Evolutionary conservation across 2,329 filamentous ascomycete genomes (phyloP), one percentile per base, ranked within the genome.

Genomic region (Fonsecaea pedrosoi): DNA sequence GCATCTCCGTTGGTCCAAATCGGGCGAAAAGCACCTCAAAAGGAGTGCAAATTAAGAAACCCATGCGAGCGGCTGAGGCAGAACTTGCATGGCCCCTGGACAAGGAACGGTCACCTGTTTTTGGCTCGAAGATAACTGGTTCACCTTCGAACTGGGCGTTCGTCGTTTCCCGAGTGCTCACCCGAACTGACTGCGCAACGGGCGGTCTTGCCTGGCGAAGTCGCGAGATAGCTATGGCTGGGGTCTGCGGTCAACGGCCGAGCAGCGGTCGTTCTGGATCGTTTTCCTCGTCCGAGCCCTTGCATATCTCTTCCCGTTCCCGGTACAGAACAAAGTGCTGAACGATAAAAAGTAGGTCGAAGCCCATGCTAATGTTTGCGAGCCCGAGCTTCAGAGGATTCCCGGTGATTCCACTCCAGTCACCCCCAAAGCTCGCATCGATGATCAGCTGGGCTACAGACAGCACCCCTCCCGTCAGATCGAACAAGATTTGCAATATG

Each of bases 311-410:
- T 5, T 66, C 61, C 10, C 71, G 65, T 1, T 54, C 65, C 67
- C 77, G 78, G 75, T 97, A 98, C 21, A 97, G 78, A 40, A 94
- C 81, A 74, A 94, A 98, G 79, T 98, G 95, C 80, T 99, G 95
- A 4, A 86, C 75, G 60, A 98, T 90, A 76, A 98, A 98, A 57
- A 97, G 83, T 37, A 90, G 70, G 76, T 98, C 94, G 77, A 97
- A 98, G 2, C 92, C 77, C 73, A 98, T 90, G 65, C 89, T 92
- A 54, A 97, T 87, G 75, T 96, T 94, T 13, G 92, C 91, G 50
- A 98, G 84, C 2, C 89, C 88, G 66, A 98, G 88, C 81, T 98
- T 99, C 73, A 95, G 90, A 0, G 93, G 92, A 77, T 98, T 98
- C 1, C 94, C 94, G 0, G 90, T 93, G 65, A 98, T 84, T 25